Evolutionary conservation across 148 eudicot species (phyloP), one percentile per base, ranked within the genome.

Genomic region (Dysphania ambrosioides): DNA sequence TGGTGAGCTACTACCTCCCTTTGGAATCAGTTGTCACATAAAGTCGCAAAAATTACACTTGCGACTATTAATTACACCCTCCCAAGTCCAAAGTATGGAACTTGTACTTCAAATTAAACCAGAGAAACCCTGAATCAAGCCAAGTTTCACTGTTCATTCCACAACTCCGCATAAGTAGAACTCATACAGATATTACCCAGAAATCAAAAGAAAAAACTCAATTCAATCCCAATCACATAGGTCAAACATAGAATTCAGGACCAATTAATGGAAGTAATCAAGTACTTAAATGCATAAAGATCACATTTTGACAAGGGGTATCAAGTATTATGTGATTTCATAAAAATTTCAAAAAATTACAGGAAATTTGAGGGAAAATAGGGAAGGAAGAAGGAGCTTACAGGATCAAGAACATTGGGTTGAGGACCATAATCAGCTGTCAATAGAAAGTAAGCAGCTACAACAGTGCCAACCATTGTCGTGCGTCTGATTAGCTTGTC

Each of bases 371-470:
- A 15, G 36, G 8, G 27, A 70, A 44, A 29, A 40, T 18, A n/a
- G 30, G 64, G 44, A n/a, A 47, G 70, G 21, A 34, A 56, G 21
- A 11, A 16, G 30, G 15, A 10, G 24, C 81, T 76, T 83, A 89
- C 97, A 56, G 93, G 93, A 66, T 89, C 91, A 62, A 89, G 97
- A 40, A 79, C 88, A 76, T 80, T 91, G 72, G 92, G 94, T 62
- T 83, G 77, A 62, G 90, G 85, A 58, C 92, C 92, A 75, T 88
- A 91, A 61, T 89, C 92, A 77, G 92, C 93, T 6, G 97, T 92
- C 10, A 92, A 74, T 21, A 92, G 92, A 79, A 89, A 79, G 78
- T 89, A 92, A 38, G 89, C 61, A 66, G 89, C 94, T 34, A 86
- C 86, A 0, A 72, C 82, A 21, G 91, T 89, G 41, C 86, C 92